Conservation (phyloP, 805 yeast species). For the Candida mattraensis region DNA sequence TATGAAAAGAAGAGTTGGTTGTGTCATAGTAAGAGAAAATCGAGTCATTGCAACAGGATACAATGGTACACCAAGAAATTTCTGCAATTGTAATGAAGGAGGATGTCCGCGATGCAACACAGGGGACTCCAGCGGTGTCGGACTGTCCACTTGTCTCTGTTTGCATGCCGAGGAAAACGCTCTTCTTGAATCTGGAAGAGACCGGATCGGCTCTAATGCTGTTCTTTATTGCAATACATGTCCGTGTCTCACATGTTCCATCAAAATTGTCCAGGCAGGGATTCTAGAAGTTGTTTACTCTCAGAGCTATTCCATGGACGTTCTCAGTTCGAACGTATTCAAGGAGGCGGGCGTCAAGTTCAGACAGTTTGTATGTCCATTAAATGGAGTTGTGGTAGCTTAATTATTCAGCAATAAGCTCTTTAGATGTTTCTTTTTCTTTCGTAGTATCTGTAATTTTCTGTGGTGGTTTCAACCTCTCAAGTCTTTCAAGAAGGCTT, state of each 20-base stretch:
- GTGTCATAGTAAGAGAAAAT: conserved; percentile 84
- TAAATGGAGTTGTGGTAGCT: conserved; percentile 26
- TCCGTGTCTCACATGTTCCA: conserved; percentile 94
- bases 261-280: conserved; percentile 92
- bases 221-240: conserved; percentile 92
- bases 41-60: conserved; percentile 95
- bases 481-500: conserved; percentile 10
- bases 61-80: conserved; percentile 93
- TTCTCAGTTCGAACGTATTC: conserved; percentile 66
- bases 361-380: conserved; percentile 55
- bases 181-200: conserved; percentile 88
- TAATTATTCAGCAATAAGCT: conserved; percentile 6
- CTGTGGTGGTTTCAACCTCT: conserved; percentile 9
- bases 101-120: conserved; percentile 90
- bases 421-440: not conserved
- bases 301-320: conserved; percentile 91
- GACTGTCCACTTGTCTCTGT: conserved; percentile 82
- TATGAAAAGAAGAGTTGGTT: conserved; percentile 96
- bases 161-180: conserved; percentile 98
- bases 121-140: conserved; percentile 61
- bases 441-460: not conserved
- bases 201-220: conserved; percentile 64
- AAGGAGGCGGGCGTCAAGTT: conserved; percentile 70
- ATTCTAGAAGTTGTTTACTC: conserved; percentile 90
- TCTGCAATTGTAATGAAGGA: conserved; percentile 89